Percentiles rank a stretch among this genome's conserved stretches.
phyloP scores from a whole-genome alignment of 2,329 filamentous ascomycete species.

The Alternaria sp. region DNA sequence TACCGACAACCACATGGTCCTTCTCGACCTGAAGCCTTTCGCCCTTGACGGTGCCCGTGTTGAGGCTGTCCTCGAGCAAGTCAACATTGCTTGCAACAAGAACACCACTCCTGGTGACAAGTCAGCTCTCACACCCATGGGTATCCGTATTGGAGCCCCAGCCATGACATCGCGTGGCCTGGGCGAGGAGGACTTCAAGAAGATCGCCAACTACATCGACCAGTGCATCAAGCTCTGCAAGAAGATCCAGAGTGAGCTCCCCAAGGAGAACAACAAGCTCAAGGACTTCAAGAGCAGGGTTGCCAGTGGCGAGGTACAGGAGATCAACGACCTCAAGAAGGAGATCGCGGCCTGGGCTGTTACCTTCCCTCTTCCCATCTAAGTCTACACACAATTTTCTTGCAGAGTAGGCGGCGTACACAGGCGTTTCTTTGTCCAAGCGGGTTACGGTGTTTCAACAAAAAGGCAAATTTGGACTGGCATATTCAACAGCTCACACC shows the following conservation, averaged over 20 bases:
- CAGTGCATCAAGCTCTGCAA: constrained; percentile 87
- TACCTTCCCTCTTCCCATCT: constrained; percentile 89
- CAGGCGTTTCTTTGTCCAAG: constrained; percentile 17
- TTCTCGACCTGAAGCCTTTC: constrained; percentile 89
- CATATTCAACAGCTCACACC: constrained; percentile 35
- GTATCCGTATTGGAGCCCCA: constrained; percentile 90
- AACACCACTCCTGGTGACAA: constrained; percentile 97
- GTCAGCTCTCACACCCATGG: constrained; percentile 90
- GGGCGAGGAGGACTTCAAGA: constrained; percentile 79
- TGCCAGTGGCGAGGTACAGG: constrained; percentile 73
- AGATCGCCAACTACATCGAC: constrained; percentile 87
- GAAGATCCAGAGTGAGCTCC: constrained; percentile 81
- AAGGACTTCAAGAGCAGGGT: constrained; percentile 99
- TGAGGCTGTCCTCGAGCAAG: constrained; percentile 87
- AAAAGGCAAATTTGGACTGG: constrained; percentile 24
- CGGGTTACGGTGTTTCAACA: constrained; percentile 29
- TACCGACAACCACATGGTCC: constrained; percentile 95
- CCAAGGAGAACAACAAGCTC: constrained; percentile 98
- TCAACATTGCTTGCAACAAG: constrained; percentile 98
- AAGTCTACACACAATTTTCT: constrained; percentile 24
- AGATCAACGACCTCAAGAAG: constrained; percentile 85
- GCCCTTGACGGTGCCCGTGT: constrained; percentile 87
- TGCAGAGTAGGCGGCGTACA: constrained; percentile 17
- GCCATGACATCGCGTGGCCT: constrained; percentile 99
- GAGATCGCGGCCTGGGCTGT: constrained; percentile 89